A percentile compares a stretch with the other conserved stretches of the same genome.
These are phyloP conservation scores for Eudorina sp. DNA, from an alignment of 139 green algal genomes.

Conservation along the genomic window DNA sequence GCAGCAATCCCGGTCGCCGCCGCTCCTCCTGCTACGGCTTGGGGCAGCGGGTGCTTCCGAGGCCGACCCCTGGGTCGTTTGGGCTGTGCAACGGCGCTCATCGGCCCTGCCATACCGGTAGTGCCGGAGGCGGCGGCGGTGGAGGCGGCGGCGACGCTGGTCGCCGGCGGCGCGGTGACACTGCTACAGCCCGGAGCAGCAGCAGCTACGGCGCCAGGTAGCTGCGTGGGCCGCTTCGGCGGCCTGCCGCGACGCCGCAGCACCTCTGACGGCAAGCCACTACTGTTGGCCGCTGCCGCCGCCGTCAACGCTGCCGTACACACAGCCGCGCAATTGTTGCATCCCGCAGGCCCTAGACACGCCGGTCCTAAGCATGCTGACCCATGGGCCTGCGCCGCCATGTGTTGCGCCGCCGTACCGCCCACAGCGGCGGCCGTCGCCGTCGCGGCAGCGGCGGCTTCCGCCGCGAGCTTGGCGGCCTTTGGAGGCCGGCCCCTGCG, in stretches of 20 bases:
- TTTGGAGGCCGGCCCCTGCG: background rate
- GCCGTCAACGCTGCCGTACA: too few species aligned
- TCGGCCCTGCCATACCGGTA: background rate
- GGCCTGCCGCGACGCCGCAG: background rate
- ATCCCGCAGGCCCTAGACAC: too few species aligned
- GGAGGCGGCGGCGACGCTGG: too few species aligned
- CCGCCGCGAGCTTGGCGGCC: conserved; percentile 8
- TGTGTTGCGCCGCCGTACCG: background rate
- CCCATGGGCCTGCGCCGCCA: background rate
- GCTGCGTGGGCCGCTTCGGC: background rate
- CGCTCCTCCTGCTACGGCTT: background rate
- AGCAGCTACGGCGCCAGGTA: too few species aligned
- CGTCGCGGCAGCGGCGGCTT: background rate
- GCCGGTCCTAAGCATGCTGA: too few species aligned
- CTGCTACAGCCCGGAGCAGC: too few species aligned
- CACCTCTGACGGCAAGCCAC: background rate
- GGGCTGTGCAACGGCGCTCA: background rate
- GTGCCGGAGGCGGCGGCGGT: background rate
- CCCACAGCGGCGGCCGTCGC: background rate
- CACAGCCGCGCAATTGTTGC: too few species aligned
- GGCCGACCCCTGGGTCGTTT: conserved; percentile 16
- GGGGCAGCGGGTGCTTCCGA: conserved; percentile 18
- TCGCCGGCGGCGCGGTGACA: too few species aligned
- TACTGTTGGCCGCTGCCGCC: background rate
- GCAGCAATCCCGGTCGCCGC: background rate